Base-by-base conservation (phyloP, 1,139 yeast genomes). In the Eremothecium gossypii region DNA sequence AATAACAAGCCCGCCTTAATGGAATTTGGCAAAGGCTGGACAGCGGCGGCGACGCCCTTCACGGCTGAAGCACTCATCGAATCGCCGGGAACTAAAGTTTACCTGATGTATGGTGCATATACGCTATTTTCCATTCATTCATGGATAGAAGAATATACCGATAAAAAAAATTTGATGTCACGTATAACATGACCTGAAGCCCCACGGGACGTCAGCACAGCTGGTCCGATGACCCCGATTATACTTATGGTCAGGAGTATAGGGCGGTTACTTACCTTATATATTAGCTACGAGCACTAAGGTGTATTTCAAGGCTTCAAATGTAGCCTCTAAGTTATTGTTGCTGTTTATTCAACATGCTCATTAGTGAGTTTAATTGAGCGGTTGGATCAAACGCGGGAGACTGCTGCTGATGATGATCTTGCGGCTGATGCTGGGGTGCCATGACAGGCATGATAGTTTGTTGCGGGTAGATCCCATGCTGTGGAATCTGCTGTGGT, bases 1-100 rank as follows among this genome's bases (percentile, higher is more conserved):
- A 91, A 70, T 45, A 91, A 66, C 41, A 86, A 60, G 9, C 82
- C 76, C 5, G 75, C 68, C 43, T 54, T 60, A 28, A 69, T 52
- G 9, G 54, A 40, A 11, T 51, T 17, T 9, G 11, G 6, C 29
- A 34, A 4, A 30, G 37, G 29, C n/a, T 20, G 9, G 6, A 12
- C 28, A n/a, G 11, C 14, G 27, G 13, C n/a, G 14, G 37, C 37
- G 11, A 23, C 14, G 29, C 29, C 27, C 9, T 10, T 34, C n/a
- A 14, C 29, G 4, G 17, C 29, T 6, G 27, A n/a, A 34, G n/a
- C n/a, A 10, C n/a, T 23, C 37, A 34, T 34, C 14, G 29, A 34
- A 10, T 17, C 17, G 35, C 12, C 20, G n/a, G 13, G 3, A 29
- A 12, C 31, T n/a, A 29, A 29, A 4, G 13, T 6, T 29, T n/a